Percentiles rank a stretch among this genome's conserved stretches.
phyloP scores from a whole-genome alignment of 2,329 filamentous ascomycete genomes.

The Leptodontidium sp. region DNA sequence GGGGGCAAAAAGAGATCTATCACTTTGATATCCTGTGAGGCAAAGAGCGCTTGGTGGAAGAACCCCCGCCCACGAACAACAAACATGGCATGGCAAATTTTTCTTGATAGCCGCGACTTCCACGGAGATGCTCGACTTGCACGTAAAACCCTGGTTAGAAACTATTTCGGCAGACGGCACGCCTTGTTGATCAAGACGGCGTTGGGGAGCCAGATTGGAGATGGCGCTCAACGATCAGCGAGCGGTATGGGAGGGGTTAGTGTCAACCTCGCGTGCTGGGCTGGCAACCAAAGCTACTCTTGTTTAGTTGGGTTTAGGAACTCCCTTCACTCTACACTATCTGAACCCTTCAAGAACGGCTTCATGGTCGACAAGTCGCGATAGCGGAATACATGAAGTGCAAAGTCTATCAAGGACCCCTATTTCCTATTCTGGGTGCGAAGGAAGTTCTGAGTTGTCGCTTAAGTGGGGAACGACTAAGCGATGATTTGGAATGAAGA shows the following conservation, averaged over 20 bases:
- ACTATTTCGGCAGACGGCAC: constrained; percentile 3
- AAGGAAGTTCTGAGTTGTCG: neutral
- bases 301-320: neutral
- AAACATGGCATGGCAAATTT: neutral
- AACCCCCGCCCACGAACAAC: neutral
- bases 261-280: neutral
- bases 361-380: constrained; percentile 3
- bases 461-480: neutral
- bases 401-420: neutral
- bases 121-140: constrained; percentile 5
- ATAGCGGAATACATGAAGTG: neutral
- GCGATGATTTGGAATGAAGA: constrained; percentile 2
- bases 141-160: neutral
- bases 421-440: neutral
- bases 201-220: neutral
- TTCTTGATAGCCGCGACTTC: neutral
- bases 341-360: neutral
- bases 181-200: neutral
- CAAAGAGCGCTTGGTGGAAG: neutral
- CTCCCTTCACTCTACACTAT: neutral
- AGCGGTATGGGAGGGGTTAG: neutral
- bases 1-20: constrained; percentile 11
- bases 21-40: neutral
- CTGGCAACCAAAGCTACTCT: neutral
- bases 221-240: constrained; percentile 17